phyloP scores from a whole-genome alignment of 2,329 filamentous ascomycete species.

The Tolypocladium inflatum region DNA sequence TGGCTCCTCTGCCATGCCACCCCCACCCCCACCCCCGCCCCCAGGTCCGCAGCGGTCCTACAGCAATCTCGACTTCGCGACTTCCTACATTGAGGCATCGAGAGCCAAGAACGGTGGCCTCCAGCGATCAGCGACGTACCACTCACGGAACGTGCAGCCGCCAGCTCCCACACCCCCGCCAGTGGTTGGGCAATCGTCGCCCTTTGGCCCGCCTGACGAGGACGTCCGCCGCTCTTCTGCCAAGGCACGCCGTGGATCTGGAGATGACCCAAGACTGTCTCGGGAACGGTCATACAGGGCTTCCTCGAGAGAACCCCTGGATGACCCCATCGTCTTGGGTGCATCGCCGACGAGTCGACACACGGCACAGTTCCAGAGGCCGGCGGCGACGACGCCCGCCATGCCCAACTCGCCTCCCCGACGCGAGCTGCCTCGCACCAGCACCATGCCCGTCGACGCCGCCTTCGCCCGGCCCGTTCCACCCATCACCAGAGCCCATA shows the following conservation, averaged over 20 bases:
- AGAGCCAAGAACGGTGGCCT: slow-evolving; percentile 12
- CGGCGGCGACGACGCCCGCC: slow-evolving; percentile 13
- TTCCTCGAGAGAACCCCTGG: slow-evolving; percentile 20
- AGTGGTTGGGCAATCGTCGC: slow-evolving; percentile 12
- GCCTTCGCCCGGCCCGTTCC: slow-evolving; percentile 18
- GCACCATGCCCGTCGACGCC: slow-evolving; percentile 23
- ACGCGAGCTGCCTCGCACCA: slow-evolving; percentile 18
- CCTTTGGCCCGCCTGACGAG: slow-evolving; percentile 19
- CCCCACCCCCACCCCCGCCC: slow-evolving; percentile 9
- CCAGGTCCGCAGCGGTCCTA: slow-evolving; percentile 14
- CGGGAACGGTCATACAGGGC: slow-evolving; percentile 20
- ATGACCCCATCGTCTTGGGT: slow-evolving; percentile 18
- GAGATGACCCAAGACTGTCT: slow-evolving; percentile 11
- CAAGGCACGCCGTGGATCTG: slow-evolving; percentile 22
- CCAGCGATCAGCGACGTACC: slow-evolving; percentile 12
- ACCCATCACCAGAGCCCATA: slow-evolving; percentile 20
- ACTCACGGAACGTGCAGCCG: slow-evolving; percentile 14
- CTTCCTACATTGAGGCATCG: slow-evolving; percentile 22
- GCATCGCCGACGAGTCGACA: slow-evolving; percentile 21
- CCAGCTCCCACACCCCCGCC: slow-evolving; percentile 28
- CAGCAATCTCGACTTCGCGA: slow-evolving; percentile 12
- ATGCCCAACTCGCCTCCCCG: slow-evolving; percentile 23
- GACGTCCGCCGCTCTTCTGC: slow-evolving; percentile 22
- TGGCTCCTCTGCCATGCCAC: slow-evolving; percentile 8
- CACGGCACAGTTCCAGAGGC: slow-evolving; percentile 13